Evolutionary conservation across 2,329 filamentous ascomycete species (phyloP).

Genomic region (Lecanicillium sp.): DNA sequence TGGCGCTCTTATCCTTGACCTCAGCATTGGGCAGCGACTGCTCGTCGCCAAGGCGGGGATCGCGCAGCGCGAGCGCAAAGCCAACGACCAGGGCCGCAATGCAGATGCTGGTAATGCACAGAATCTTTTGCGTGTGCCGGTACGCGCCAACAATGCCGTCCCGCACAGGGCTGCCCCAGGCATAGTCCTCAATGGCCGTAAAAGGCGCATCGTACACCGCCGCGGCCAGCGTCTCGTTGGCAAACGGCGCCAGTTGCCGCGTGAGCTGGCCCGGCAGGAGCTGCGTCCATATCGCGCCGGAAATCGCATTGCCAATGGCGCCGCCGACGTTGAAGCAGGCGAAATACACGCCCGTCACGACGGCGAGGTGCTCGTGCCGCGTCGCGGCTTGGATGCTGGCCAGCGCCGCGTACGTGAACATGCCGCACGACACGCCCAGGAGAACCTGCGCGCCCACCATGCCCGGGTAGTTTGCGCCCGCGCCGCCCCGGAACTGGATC

Average conservation of each 20-base stretch:
- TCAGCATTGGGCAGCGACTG: too few relatives aligned
- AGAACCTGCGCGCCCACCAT: slow-evolving; percentile 57
- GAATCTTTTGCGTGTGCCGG: slow-evolving; percentile 35
- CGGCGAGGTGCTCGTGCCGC: slow-evolving; percentile 47
- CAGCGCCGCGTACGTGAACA: slow-evolving; percentile 47
- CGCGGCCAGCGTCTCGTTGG: slow-evolving; percentile 25
- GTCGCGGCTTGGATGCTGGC: slow-evolving; percentile 35
- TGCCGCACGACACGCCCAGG: slow-evolving; percentile 54
- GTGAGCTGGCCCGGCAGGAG: slow-evolving; percentile 45
- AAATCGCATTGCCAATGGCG: slow-evolving; percentile 51
- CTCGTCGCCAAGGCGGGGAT: slow-evolving; percentile 35
- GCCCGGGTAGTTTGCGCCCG: slow-evolving; percentile 37
- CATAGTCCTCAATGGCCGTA: slow-evolving; percentile 17
- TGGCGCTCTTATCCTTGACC: too few relatives aligned
- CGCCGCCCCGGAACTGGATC: slow-evolving; percentile 51
- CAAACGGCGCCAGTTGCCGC: slow-evolving; percentile 31
- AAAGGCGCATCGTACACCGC: slow-evolving; percentile 24
- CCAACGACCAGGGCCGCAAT: slow-evolving; percentile 38
- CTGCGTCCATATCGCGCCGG: slow-evolving; percentile 56
- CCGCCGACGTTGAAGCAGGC: slow-evolving; percentile 55
- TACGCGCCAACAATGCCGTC: slow-evolving; percentile 34
- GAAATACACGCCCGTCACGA: slow-evolving; percentile 56
- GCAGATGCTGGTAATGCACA: slow-evolving; percentile 40
- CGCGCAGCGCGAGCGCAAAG: slow-evolving; percentile 33
- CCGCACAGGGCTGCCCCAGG: slow-evolving; percentile 34